phyloP scores from a whole-genome alignment of 768 basidiomycete genomes.

The Daedalea quercina region DNA sequence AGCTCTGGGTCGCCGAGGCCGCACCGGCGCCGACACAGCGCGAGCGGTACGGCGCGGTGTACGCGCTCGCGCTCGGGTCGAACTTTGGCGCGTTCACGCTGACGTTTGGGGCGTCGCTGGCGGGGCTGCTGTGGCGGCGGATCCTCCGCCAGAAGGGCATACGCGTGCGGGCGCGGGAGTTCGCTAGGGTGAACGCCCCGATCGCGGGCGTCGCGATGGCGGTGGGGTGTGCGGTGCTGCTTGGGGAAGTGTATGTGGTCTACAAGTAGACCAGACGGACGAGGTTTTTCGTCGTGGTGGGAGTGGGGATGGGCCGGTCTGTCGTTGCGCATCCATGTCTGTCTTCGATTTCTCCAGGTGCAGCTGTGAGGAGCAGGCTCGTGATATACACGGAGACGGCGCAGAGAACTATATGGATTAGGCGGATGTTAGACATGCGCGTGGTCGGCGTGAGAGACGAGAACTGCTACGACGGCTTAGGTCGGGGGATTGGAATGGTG shows the following conservation, averaged over 20 bases:
- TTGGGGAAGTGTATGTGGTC: slow-evolving; percentile 52
- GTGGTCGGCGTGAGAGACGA: too few relatives aligned
- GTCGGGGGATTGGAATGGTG: too few relatives aligned
- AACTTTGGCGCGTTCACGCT: slow-evolving; percentile 91
- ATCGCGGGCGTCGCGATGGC: slow-evolving; percentile 58
- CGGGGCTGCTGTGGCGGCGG: slow-evolving; percentile 76
- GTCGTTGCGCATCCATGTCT: too few relatives aligned
- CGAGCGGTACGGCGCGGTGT: slow-evolving; percentile 21
- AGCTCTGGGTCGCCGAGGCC: slow-evolving; percentile 27
- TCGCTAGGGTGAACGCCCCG: slow-evolving; percentile 73
- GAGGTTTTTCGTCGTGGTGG: too few relatives aligned
- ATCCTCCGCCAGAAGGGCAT: slow-evolving; percentile 75
- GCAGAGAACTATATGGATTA: too few relatives aligned
- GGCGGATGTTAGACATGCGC: too few relatives aligned
- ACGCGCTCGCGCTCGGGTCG: slow-evolving; percentile 74
- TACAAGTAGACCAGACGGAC: neutral
- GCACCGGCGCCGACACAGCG: slow-evolving; percentile 7
- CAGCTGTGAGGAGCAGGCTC: too few relatives aligned
- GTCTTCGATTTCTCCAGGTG: too few relatives aligned
- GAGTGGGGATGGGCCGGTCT: too few relatives aligned
- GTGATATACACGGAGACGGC: too few relatives aligned
- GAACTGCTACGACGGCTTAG: too few relatives aligned
- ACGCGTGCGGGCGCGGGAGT: slow-evolving; percentile 48
- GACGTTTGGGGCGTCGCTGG: slow-evolving; percentile 83
- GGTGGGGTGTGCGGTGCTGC: slow-evolving; percentile 63